Percentiles rank a stretch among this genome's conserved stretches.
phyloP scores from a whole-genome alignment of 1,284 basidiomycete species.

The Cutaneotrichosporon sp. region DNA sequence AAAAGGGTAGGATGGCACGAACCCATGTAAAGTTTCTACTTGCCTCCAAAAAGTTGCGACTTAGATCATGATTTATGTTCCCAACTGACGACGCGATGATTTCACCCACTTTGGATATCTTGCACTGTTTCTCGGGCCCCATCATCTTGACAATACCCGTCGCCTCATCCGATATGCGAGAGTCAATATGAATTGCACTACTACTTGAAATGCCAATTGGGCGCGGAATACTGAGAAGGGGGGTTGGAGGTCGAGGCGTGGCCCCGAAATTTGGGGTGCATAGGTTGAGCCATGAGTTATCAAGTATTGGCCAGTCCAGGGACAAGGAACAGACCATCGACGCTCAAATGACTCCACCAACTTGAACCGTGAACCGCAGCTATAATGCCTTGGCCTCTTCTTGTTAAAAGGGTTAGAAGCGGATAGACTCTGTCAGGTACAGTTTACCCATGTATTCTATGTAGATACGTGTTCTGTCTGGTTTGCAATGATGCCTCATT shows the following conservation, averaged over 20 bases:
- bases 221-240: background rate
- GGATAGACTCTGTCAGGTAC: background rate
- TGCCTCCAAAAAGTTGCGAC: background rate
- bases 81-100: background rate
- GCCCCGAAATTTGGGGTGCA: conserved; percentile 1
- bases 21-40: background rate
- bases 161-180: background rate
- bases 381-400: too few relatives aligned
- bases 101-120: background rate
- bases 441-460: background rate
- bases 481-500: background rate
- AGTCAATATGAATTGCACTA: background rate
- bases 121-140: background rate
- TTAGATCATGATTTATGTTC: background rate
- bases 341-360: too few relatives aligned
- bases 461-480: background rate
- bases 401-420: background rate
- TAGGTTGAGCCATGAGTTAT: background rate
- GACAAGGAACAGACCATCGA: background rate
- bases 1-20: background rate
- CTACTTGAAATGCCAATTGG: background rate
- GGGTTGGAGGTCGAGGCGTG: background rate
- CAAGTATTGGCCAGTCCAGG: background rate
- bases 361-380: too few relatives aligned
- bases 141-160: background rate